Base-by-base conservation (phyloP, 139 green algal genomes). In the Chlorella vulgaris region DNA sequence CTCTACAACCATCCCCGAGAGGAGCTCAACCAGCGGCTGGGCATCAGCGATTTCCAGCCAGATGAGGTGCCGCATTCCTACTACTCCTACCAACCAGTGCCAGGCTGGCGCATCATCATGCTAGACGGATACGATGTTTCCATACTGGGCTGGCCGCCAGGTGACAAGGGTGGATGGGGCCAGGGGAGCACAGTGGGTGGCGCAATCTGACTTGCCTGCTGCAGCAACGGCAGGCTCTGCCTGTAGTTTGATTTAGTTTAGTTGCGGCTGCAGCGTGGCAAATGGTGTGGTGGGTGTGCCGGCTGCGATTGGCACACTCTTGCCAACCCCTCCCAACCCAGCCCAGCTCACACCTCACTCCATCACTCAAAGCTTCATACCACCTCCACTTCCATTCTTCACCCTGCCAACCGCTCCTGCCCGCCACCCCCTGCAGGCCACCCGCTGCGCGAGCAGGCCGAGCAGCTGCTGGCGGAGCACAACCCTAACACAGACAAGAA, bases 401-500 rank as follows among this genome's bases (percentile, higher is more conserved):
- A n/a, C n/a, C n/a, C n/a, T n/a, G n/a, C n/a, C n/a, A n/a, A n/a
- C n/a, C n/a, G n/a, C n/a, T n/a, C n/a, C n/a, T n/a, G 8, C 33
- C 33, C 1, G 6, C 47, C 70, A 7, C 4, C 3, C 7, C 7
- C 22, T 29, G 60, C 47, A 22, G 81, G 58, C 4, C 89, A 96
- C 82, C 87, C 88, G 33, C 78, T 80, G 63, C 88, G 93, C 31
- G 29, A 90, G 69, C 55, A 87, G 65, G 93, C 93, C 2, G n/a
- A 50, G 10, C 13, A 33, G 4, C 81, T 91, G 39, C 81, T 95
- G 31, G 65, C 82, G 35, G 58, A 69, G n/a, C 39, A 84, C 29
- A 95, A 96, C 80, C 88, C 90, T 21, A 95, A 95, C 75, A 62
- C 87, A 84, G 88, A 96, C 21, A 92, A 92, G 74, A 93, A 95